Evolutionary conservation across 2,329 filamentous ascomycete species (phyloP).

Genomic region (Penicillium sp.): DNA sequence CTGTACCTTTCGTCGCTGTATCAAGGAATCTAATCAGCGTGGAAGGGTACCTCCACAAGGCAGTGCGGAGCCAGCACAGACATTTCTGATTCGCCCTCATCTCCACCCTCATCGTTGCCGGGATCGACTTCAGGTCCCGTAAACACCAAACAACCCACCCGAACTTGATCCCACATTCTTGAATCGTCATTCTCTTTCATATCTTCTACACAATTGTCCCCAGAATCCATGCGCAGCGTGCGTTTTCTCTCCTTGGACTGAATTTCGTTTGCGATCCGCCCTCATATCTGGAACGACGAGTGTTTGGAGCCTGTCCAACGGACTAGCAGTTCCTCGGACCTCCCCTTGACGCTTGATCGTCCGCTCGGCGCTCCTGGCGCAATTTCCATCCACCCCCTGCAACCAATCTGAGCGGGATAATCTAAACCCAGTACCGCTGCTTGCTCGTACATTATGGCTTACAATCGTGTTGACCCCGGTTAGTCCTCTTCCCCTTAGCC

Average conservation of each 20-base stretch:
- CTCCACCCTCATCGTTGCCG: slow-evolving; percentile 18
- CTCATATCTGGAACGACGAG: slow-evolving; percentile 23
- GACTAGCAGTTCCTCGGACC: slow-evolving; percentile 17
- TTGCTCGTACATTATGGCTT: slow-evolving; percentile 49
- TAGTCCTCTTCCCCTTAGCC: slow-evolving; percentile 41
- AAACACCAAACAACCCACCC: slow-evolving; percentile 21
- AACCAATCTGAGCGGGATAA: slow-evolving; percentile 25
- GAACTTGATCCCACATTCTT: slow-evolving; percentile 9
- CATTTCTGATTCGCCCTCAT: slow-evolving; percentile 19
- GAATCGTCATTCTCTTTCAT: background rate
- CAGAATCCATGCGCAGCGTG: slow-evolving; percentile 3
- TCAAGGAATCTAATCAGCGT: slow-evolving; percentile 1
- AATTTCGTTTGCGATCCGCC: slow-evolving; percentile 6
- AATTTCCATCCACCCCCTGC: slow-evolving; percentile 26
- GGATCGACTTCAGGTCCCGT: slow-evolving; percentile 20
- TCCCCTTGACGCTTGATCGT: slow-evolving; percentile 14
- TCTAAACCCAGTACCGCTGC: slow-evolving; percentile 22
- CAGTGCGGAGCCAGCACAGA: slow-evolving; percentile 19
- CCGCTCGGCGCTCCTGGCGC: slow-evolving; percentile 27
- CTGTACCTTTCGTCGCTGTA: background rate
- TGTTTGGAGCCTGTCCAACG: slow-evolving; percentile 15
- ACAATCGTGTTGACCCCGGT: slow-evolving; percentile 64
- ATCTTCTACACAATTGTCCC: slow-evolving; percentile 5
- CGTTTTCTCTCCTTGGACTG: slow-evolving; percentile 1
- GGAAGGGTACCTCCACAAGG: slow-evolving; percentile 5